Conservation (phyloP, 192 early-diverging fungal species). For the Kickxella alabastrina region DNA sequence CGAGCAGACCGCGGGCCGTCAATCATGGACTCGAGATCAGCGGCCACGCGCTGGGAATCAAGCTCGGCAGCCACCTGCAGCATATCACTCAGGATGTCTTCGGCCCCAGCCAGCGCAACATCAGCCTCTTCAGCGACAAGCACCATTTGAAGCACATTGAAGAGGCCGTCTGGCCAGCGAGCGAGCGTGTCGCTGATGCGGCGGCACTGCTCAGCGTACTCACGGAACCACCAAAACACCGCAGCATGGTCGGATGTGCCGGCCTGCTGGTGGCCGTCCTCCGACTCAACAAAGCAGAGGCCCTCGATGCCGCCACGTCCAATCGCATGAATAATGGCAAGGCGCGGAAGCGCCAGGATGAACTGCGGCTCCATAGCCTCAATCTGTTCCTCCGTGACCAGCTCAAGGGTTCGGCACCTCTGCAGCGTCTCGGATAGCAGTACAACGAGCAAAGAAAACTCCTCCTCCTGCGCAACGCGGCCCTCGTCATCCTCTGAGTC, state of each 20-base stretch:
- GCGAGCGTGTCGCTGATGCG: conserved; percentile 12
- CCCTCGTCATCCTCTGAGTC: conserved; percentile 46
- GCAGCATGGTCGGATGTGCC: background rate
- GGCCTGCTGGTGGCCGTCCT: conserved; percentile 3
- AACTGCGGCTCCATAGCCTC: conserved; percentile 57
- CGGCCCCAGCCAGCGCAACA: conserved; percentile 12
- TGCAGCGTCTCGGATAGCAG: conserved; percentile 62
- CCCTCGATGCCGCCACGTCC: conserved; percentile 50
- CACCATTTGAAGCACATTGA: conserved; percentile 29
- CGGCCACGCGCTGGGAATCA: conserved; percentile 2
- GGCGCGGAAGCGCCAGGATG: conserved; percentile 58
- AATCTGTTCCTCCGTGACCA: conserved; percentile 47
- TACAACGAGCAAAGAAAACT: conserved; percentile 52
- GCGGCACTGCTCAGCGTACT: conserved; percentile 33
- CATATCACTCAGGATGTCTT: conserved; percentile 6
- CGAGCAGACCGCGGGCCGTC: conserved; percentile 41
- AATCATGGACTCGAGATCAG: conserved; percentile 43
- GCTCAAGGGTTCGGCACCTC: conserved; percentile 22
- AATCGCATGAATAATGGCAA: conserved; percentile 58
- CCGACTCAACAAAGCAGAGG: conserved; percentile 54
- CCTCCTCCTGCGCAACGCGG: conserved; percentile 29
- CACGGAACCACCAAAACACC: conserved; percentile 62
- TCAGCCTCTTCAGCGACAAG: conserved; percentile 46
- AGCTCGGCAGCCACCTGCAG: background rate
- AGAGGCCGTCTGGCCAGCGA: conserved; percentile 6